phyloP scores from a whole-genome alignment of 1,284 basidiomycete species.

The Omphalotus olearius region DNA sequence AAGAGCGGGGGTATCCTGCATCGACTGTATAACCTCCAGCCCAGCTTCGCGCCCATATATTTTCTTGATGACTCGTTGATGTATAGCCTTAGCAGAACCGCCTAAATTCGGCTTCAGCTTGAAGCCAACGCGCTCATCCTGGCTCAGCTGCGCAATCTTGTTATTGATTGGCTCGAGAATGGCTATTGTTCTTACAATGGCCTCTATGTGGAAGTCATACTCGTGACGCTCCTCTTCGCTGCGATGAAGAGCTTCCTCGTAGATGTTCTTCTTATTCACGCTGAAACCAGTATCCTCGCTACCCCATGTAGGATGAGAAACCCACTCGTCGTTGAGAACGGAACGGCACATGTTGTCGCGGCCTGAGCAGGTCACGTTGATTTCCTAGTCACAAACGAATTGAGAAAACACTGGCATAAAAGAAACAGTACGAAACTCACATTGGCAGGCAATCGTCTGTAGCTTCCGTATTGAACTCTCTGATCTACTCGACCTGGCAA shows the following conservation, averaged over 20 bases:
- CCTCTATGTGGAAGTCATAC: constrained; percentile 99
- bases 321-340: constrained; percentile 96
- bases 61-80: constrained; percentile 95
- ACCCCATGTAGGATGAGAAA: constrained; percentile 93
- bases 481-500: constrained; percentile 43
- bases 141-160: constrained; percentile 80
- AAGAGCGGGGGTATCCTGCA: constrained; percentile 92
- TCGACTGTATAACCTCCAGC: constrained; percentile 82
- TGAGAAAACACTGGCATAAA: constrained; percentile 1
- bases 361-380: constrained; percentile 86
- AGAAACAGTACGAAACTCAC: constrained; percentile 41
- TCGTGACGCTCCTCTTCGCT: constrained; percentile 98
- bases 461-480: constrained; percentile 75
- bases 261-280: constrained; percentile 92
- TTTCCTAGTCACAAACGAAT: constrained; percentile 51
- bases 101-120: constrained; percentile 91
- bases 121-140: constrained; percentile 81
- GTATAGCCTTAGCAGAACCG: constrained; percentile 88
- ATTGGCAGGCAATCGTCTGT: constrained; percentile 78
- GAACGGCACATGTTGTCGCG: constrained; percentile 96
- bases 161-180: constrained; percentile 91
- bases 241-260: constrained; percentile 96
- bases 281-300: constrained; percentile 92
- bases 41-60: constrained; percentile 91
- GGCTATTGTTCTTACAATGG: constrained; percentile 89